Percentiles rank a stretch among this genome's conserved stretches.
phyloP scores from a whole-genome alignment of 2,329 filamentous ascomycete genomes.

The Talaromyces funiculosus region DNA sequence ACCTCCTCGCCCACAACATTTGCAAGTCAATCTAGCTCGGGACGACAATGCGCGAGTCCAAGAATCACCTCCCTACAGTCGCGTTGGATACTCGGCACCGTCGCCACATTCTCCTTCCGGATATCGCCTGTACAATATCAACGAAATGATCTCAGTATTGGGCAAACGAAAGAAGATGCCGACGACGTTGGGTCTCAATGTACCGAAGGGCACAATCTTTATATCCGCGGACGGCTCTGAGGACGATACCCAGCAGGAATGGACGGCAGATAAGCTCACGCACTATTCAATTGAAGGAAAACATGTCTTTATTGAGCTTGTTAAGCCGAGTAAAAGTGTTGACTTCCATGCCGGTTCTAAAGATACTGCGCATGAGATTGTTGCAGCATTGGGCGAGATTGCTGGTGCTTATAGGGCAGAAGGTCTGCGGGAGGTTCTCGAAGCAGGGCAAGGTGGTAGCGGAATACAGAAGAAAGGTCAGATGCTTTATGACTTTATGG shows the following conservation, averaged over 20 bases:
- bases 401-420: conserved; percentile 80
- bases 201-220: conserved; percentile 80
- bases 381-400: conserved; percentile 78
- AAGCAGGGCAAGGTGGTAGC: conserved; percentile 67
- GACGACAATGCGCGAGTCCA: conserved; percentile 38
- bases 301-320: conserved; percentile 91
- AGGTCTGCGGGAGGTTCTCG: conserved; percentile 73
- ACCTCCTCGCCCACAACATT: conserved; percentile 46
- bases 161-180: conserved; percentile 98
- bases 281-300: conserved; percentile 98
- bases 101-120: conserved; percentile 63
- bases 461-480: conserved; percentile 70
- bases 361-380: conserved; percentile 92
- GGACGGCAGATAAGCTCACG: conserved; percentile 91
- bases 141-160: conserved; percentile 95
- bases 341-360: conserved; percentile 97
- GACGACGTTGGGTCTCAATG: conserved; percentile 90
- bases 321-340: conserved; percentile 85
- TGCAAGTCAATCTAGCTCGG: conserved; percentile 40
- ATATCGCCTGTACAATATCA: conserved; percentile 94
- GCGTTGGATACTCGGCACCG: conserved; percentile 40
- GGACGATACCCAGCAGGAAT: conserved; percentile 83
- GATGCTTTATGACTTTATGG: conserved; percentile 92
- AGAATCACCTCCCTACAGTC: conserved; percentile 53
- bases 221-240: conserved; percentile 74